phyloP scores from a whole-genome alignment of 305 asterid genomes.

The Ruellia speciosa region DNA sequence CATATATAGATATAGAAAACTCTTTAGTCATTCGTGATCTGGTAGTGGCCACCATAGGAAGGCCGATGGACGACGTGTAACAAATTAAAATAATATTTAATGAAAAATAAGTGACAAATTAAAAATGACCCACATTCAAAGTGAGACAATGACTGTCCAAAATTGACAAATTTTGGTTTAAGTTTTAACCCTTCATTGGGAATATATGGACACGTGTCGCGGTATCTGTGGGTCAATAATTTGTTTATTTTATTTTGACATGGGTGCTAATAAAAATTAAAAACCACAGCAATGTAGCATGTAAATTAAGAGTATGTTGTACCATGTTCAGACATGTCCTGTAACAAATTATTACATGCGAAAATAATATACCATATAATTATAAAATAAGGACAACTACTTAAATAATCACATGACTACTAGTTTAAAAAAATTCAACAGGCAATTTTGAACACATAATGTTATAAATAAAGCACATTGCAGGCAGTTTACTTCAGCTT shows the following conservation, averaged over 20 bases:
- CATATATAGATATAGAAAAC: no score
- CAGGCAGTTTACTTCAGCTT: no score
- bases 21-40: not conserved
- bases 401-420: no score
- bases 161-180: constrained; percentile 12
- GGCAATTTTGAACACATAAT: no score
- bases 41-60: constrained; percentile 32
- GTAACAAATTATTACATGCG: no score
- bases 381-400: no score
- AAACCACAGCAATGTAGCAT: no score
- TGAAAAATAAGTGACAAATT: constrained; percentile 9
- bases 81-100: not conserved
- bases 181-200: constrained; percentile 9
- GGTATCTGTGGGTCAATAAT: constrained; percentile 17
- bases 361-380: no score
- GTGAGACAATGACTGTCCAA: constrained; percentile 21
- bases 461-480: no score
- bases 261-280: not conserved
- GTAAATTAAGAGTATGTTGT: no score
- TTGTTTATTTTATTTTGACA: not conserved
- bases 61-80: constrained; percentile 20
- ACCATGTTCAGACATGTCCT: no score
- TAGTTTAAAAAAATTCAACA: no score
- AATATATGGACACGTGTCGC: constrained; percentile 4
- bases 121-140: constrained; percentile 20